Percentiles rank a stretch among this genome's conserved stretches.
These are phyloP conservation scores for Leccinum truebloodii DNA, from an alignment of 768 basidiomycete genomes.

Conservation along the genomic window DNA sequence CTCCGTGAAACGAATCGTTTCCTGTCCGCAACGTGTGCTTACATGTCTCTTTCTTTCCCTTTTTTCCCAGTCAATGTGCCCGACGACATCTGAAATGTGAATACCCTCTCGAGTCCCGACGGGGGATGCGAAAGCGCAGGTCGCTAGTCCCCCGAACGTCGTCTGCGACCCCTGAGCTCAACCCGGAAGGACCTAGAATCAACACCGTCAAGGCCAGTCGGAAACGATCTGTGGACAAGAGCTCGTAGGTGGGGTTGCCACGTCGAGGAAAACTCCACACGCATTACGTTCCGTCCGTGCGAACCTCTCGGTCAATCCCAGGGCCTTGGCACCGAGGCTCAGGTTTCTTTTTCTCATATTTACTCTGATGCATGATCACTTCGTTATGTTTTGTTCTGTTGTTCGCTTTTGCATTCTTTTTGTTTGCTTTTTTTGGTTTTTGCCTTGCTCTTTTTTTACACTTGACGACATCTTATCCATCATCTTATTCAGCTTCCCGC, in stretches of 20 bases:
- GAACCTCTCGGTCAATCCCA: conserved; percentile 2
- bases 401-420: conserved; percentile 16
- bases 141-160: conserved; percentile 35
- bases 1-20: conserved; percentile 20
- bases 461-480: conserved; percentile 30
- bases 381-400: conserved; percentile 25
- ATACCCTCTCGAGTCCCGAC: conserved; percentile 68
- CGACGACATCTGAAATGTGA: conserved; percentile 69
- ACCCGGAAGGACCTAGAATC: conserved; percentile 25
- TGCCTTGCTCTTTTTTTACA: conserved; percentile 1
- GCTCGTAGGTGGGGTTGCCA: conserved; percentile 16
- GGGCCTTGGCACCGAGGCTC: conserved; percentile 1
- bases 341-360: conserved; percentile 10
- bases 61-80: conserved; percentile 62
- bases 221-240: conserved; percentile 32
- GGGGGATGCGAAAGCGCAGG: conserved; percentile 58
- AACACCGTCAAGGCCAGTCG: conserved; percentile 24
- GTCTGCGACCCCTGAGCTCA: conserved; percentile 29
- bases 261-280: conserved; percentile 1
- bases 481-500: conserved; percentile 29
- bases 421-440: background rate
- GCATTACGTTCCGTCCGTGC: conserved; percentile 10
- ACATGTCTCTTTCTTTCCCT: conserved; percentile 23
- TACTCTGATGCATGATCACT: conserved; percentile 15
- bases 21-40: conserved; percentile 17